A percentile compares a stretch with the other conserved stretches of the same genome.
Conservation (phyloP, 768 basidiomycete species). For the Russula compacta region DNA sequence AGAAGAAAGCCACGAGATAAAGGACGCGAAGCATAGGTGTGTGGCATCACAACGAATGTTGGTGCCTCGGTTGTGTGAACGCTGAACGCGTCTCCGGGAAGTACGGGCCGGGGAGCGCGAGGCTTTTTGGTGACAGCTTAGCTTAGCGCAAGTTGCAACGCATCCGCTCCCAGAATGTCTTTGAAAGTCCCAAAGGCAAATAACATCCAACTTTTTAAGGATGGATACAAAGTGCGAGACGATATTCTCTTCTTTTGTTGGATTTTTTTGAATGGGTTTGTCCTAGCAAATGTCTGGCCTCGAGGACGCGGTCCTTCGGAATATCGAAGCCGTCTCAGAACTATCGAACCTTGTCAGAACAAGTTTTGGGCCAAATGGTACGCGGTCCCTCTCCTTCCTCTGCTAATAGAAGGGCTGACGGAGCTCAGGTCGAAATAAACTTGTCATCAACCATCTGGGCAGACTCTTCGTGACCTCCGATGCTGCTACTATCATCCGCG, state of each 20-base stretch:
- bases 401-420: background rate
- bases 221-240: slow-evolving; percentile 78
- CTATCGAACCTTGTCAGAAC: slow-evolving; percentile 92
- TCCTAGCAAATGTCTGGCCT: slow-evolving; percentile 72
- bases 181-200: slow-evolving; percentile 89
- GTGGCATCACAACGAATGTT: no score
- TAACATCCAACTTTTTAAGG: slow-evolving; percentile 90
- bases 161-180: slow-evolving; percentile 46
- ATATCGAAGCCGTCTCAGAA: slow-evolving; percentile 94
- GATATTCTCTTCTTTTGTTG: background rate
- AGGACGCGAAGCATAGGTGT: no score
- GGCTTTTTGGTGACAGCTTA: background rate
- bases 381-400: slow-evolving; percentile 24
- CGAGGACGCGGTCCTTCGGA: slow-evolving; percentile 94
- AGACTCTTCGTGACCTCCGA: slow-evolving; percentile 96
- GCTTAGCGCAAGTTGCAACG: background rate
- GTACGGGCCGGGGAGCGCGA: background rate
- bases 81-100: background rate
- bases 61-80: no score
- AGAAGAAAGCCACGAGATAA: background rate
- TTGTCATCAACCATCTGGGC: slow-evolving; percentile 95
- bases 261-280: background rate
- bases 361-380: slow-evolving; percentile 93
- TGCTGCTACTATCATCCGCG: slow-evolving; percentile 96
- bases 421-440: slow-evolving; percentile 80